These are phyloP conservation scores for Berberis vulgaris DNA, from an alignment of 164 flowering plant genomes.

Conservation along the genomic window DNA sequence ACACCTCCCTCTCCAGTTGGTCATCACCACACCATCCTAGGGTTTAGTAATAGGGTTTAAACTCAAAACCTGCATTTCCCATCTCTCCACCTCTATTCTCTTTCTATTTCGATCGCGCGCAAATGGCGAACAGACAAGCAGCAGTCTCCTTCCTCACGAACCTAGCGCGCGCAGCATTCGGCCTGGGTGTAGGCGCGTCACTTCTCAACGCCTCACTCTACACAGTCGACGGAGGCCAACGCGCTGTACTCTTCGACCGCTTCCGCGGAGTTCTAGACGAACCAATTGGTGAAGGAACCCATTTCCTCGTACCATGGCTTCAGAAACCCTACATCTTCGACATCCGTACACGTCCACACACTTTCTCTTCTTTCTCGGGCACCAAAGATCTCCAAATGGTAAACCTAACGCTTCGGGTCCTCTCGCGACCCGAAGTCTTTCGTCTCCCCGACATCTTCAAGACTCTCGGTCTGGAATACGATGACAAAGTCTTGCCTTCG, in stretches of 20 bases:
- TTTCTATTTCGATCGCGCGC: no score
- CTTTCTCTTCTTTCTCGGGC: constrained; percentile 73
- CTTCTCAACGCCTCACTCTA: constrained; percentile 48
- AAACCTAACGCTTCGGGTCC: constrained; percentile 67
- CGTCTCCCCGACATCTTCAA: constrained; percentile 56
- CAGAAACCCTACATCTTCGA: constrained; percentile 80
- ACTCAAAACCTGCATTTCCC: no score
- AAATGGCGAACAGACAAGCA: constrained; percentile 36
- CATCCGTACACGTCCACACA: constrained; percentile 78
- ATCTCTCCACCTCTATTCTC: no score
- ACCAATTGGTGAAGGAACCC: no score
- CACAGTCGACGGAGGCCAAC: constrained; percentile 84
- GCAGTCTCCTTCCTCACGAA: constrained; percentile 54
- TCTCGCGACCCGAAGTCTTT: constrained; percentile 62
- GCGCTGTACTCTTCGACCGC: no score
- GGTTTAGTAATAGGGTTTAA: no score
- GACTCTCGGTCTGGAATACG: constrained; percentile 73
- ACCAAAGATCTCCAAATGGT: constrained; percentile 94
- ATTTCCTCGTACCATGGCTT: constrained; percentile 70
- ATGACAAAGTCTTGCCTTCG: constrained; percentile 84
- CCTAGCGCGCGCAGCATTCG: constrained; percentile 57
- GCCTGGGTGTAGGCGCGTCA: constrained; percentile 57
- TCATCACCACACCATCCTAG: no score
- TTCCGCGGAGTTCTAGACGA: no score
- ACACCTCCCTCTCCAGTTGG: no score